Percentiles rank a stretch among this genome's conserved stretches.
Evolutionary conservation across 2,329 filamentous ascomycete genomes (phyloP).

Genomic region (Aquanectria penicillioides): DNA sequence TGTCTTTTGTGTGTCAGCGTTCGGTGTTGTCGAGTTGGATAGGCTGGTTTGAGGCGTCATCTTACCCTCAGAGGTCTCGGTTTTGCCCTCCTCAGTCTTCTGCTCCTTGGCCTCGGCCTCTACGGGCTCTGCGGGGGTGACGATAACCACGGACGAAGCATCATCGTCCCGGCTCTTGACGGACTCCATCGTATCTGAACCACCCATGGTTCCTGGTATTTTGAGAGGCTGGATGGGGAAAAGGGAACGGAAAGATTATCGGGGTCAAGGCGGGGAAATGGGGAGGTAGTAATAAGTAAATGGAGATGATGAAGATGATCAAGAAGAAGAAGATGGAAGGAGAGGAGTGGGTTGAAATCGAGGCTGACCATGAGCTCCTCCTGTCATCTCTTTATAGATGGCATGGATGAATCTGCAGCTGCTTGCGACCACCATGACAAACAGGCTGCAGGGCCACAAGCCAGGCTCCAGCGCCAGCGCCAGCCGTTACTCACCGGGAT

Average conservation of each 20-base stretch:
- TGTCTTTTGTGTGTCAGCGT: conserved; percentile 15
- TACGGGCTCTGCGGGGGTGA: conserved; percentile 34
- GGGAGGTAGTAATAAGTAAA: neutral
- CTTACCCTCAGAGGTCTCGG: conserved; percentile 25
- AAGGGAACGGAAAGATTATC: neutral
- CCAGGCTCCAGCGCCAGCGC: too few relatives aligned
- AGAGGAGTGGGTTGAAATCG: neutral
- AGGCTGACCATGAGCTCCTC: neutral
- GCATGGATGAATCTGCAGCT: neutral
- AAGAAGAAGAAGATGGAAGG: neutral
- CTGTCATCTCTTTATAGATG: neutral
- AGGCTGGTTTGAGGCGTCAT: too few relatives aligned
- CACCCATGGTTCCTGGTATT: conserved; percentile 10
- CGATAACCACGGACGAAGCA: conserved; percentile 29
- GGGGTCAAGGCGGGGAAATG: neutral
- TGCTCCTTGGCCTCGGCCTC: conserved; percentile 27
- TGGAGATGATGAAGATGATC: neutral
- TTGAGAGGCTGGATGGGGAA: neutral
- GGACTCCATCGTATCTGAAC: conserved; percentile 32
- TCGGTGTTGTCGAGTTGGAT: neutral
- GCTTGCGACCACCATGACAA: neutral
- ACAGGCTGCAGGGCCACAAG: too few relatives aligned
- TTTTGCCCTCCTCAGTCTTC: conserved; percentile 24
- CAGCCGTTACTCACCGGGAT: too few relatives aligned
- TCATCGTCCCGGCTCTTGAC: conserved; percentile 33